Evolutionary conservation across 106 monocot genomes (phyloP).

Genomic region (Xerophyta viscosa): DNA sequence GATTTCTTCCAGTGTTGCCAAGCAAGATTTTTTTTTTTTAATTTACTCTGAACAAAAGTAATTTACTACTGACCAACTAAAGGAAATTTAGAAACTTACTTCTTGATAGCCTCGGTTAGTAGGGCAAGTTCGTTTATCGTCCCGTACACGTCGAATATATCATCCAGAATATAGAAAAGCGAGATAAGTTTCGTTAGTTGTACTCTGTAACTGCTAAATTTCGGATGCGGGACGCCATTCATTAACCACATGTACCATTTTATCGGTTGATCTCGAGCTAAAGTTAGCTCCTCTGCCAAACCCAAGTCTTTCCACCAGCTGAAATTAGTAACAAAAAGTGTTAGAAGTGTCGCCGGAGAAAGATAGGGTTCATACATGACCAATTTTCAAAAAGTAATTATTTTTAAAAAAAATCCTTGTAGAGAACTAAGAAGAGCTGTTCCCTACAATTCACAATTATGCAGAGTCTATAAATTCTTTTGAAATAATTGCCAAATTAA

Average conservation of each 20-base stretch:
- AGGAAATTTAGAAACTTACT: slow-evolving; percentile 10
- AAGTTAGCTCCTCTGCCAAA: slow-evolving; percentile 21
- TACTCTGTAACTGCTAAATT: slow-evolving; percentile 21
- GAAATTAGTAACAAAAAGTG: too few species aligned
- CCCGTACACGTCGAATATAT: slow-evolving; percentile 44
- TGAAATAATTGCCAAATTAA: too few species aligned
- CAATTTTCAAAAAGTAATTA: too few species aligned
- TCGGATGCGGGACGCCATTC: slow-evolving; percentile 10
- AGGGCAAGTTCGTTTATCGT: slow-evolving; percentile 29
- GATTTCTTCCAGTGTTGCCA: too few species aligned
- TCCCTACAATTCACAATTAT: too few species aligned
- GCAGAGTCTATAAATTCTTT: too few species aligned
- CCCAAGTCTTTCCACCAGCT: slow-evolving; percentile 51
- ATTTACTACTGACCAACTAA: background rate
- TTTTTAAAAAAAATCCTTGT: too few species aligned
- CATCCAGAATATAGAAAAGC: slow-evolving; percentile 44
- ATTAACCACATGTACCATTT: slow-evolving; percentile 41
- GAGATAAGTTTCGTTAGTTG: slow-evolving; percentile 37
- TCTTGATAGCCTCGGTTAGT: slow-evolving; percentile 21
- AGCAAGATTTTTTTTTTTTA: too few species aligned
- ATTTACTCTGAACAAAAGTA: too few species aligned
- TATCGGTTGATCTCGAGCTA: slow-evolving; percentile 26
- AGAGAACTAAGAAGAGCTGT: too few species aligned
- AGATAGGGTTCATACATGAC: too few species aligned
- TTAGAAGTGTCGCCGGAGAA: background rate